Evolutionary conservation across 2,329 filamentous ascomycete species (phyloP), one percentile per base, ranked within the genome.

Genomic region (Cytospora mali): DNA sequence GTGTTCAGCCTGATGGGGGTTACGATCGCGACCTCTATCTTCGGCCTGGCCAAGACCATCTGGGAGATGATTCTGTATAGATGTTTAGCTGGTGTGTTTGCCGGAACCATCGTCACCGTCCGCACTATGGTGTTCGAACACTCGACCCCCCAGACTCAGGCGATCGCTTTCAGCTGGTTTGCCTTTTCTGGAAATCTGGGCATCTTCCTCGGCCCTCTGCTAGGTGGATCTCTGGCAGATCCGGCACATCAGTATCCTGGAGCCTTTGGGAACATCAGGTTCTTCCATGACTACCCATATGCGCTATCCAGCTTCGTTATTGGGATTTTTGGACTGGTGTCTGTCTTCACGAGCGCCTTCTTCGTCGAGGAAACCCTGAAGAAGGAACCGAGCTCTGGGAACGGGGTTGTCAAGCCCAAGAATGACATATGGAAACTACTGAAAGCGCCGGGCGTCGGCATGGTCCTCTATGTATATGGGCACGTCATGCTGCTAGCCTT

Each of bases 111-210:
- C 54, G 85, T 94, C 58, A 89, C 90, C 6, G 85, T 94, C 61
- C 82, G 91, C 29, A 88, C 90, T 7, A 93, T 94, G 88, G 80
- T 94, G 31, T 84, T 84, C 21, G 91, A 95, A 74, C 85, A 88
- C 68, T 89, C 86, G 72, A 90, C 88, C 0, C 76, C 83, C 6
- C 81, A 84, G 66, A 93, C 88, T 0, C 90, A 93, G 74, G 90
- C 91, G 0, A 77, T 81, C 29, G 86, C 88, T 0, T 95, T 93
- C 70, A 88, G 88, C 70, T 90, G 86, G 79, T 93, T 93, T 71
- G 89, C 90, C 11, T 91, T 94, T 70, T 80, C 84, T 0, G 86
- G 86, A 5, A 94, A 94, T 67, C 25, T 93, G 10, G 91, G 91
- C 4, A 86, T 94, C 51, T 86, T 92, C 62, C 31, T 92, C 2